Conservation (phyloP, 352 stramenopile species). For the Globisporangium parvum region DNA sequence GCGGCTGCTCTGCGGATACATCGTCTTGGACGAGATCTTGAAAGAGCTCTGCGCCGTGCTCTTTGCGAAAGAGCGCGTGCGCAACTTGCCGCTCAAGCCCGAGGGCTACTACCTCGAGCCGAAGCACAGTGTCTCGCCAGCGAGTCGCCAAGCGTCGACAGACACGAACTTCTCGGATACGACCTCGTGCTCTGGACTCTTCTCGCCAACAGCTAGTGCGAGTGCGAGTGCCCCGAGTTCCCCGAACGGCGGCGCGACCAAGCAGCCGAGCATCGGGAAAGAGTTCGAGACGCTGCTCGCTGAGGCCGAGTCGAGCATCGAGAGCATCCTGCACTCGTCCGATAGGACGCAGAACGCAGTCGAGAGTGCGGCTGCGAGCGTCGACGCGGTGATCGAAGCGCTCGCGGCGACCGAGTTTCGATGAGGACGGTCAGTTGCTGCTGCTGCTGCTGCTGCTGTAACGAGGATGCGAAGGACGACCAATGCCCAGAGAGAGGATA, state of each 20-base stretch:
- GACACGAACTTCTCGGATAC: slow-evolving; percentile 44
- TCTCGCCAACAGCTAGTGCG: neutral
- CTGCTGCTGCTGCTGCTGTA: neutral
- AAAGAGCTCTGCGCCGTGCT: slow-evolving; percentile 82
- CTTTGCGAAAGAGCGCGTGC: slow-evolving; percentile 68
- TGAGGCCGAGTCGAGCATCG: slow-evolving; percentile 70
- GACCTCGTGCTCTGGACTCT: slow-evolving; percentile 16
- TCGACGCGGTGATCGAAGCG: slow-evolving; percentile 14
- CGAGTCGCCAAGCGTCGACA: slow-evolving; percentile 15
- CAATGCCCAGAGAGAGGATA: neutral
- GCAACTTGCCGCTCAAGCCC: slow-evolving; percentile 67
- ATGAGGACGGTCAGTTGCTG: neutral
- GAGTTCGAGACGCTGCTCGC: slow-evolving; percentile 67
- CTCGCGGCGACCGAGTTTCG: slow-evolving; percentile 8
- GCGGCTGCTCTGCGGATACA: slow-evolving; percentile 60
- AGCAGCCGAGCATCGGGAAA: slow-evolving; percentile 41
- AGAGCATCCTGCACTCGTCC: slow-evolving; percentile 21
- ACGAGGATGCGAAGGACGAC: neutral
- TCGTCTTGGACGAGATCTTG: slow-evolving; percentile 80
- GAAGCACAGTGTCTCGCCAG: slow-evolving; percentile 34
- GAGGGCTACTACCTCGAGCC: slow-evolving; percentile 81
- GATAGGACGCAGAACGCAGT: neutral
- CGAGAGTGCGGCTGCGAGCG: neutral
- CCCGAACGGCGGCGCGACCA: slow-evolving; percentile 16
- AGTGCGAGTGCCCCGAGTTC: neutral